Evolutionary conservation across 2,329 filamentous ascomycete genomes (phyloP).

Genomic region (Aspergillus thermomutatus): DNA sequence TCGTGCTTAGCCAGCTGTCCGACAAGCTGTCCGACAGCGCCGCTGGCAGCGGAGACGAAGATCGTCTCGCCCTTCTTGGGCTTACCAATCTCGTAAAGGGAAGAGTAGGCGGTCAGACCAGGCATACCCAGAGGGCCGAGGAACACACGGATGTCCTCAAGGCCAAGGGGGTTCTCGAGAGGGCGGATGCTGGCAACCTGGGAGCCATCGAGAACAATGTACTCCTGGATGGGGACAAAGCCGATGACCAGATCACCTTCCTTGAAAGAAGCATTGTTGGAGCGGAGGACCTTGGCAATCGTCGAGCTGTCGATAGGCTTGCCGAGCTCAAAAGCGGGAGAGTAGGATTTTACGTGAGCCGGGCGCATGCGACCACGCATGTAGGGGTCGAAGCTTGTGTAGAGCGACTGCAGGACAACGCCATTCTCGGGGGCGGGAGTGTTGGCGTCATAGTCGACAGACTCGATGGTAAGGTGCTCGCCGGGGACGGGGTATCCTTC

Average conservation of each 20-base stretch:
- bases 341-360: conserved; percentile 63
- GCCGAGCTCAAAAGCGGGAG: conserved; percentile 58
- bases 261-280: conserved; percentile 60
- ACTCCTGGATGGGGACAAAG: conserved; percentile 64
- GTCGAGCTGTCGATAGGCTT: conserved; percentile 62
- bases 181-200: conserved; percentile 46
- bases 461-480: conserved; percentile 66
- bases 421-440: conserved; percentile 59
- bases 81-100: conserved; percentile 70
- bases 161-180: conserved; percentile 63
- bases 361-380: conserved; percentile 75
- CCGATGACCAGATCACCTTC: conserved; percentile 65
- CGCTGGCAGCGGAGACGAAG: conserved; percentile 74
- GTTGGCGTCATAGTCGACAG: conserved; percentile 62
- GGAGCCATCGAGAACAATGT: conserved; percentile 55
- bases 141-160: conserved; percentile 55
- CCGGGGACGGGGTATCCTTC: conserved; percentile 65
- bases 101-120: conserved; percentile 71
- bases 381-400: conserved; percentile 80
- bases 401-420: conserved; percentile 66
- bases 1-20: conserved; percentile 81
- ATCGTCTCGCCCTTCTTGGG: conserved; percentile 77
- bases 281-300: conserved; percentile 69
- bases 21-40: conserved; percentile 78
- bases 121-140: conserved; percentile 76